Base-by-base conservation (phyloP, 306 rosid species). In the Quercus robur region DNA sequence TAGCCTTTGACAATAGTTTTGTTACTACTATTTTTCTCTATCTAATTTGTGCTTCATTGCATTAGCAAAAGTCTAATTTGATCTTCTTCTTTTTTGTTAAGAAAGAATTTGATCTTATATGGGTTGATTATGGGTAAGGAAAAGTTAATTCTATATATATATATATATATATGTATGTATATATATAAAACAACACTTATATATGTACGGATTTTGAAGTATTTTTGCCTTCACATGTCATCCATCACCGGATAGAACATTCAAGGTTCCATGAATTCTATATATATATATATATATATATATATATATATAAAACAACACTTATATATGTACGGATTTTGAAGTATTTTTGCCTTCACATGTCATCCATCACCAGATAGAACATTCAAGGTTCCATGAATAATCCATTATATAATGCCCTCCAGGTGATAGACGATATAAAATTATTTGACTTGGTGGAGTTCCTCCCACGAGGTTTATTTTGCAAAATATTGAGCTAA, bases 361-460 rank as follows among this genome's bases (percentile, higher is more conserved):
- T 64, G n/a, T 26, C 30, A 15, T 30, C 10, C 8, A 67, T 67
- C n/a, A 33, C 26, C 9, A 20, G 51, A 33, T 19, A 23, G 38
- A 33, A 11, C 35, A 67, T 77, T 21, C 73, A 68, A 68, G 64
- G 70, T 80, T 74, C 82, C 76, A 59, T 17, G 21, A 70, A 74
- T 73, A 12, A 49, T 49, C 54, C 15, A 49, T 12, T 78, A 75
- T 81, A 44, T 66, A 67, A 76, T 68, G 19, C 59, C 31, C 44
- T 11, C 11, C 3, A 13, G 5, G 58, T 35, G 28, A 67, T 67
- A 1, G 20, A 64, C 9, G 10, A 21, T 82, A 84, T 73, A 73
- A 70, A 79, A 79, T 58, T 72, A 41, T 73, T 84, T 80, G 90
- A 80, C 86, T 84, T 70, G 14, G 77, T 11, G 33, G 62, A 26